Base-by-base conservation (phyloP, 805 yeast species). In the Yarrowia osloensis region DNA sequence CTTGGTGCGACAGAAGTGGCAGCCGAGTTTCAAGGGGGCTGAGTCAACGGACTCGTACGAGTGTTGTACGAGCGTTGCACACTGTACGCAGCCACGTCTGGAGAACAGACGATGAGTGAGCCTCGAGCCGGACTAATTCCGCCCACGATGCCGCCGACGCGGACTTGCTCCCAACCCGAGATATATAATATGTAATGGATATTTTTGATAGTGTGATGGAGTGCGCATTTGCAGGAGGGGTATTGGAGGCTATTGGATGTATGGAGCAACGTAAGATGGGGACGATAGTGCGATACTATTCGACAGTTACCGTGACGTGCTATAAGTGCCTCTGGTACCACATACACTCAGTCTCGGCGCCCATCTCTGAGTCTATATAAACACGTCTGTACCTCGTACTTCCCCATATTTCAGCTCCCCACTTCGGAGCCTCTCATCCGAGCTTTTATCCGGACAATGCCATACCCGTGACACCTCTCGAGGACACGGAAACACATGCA, bases 241-340 rank as follows among this genome's bases (percentile, higher is more conserved):
- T 55, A 55, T 55, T 26, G 62, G 46, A 55, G 62, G 62, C 46
- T 55, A 55, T 55, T 54, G 62, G 22, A 19, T 7, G 55, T 31
- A 29, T 21, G 35, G 28, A 26, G 29, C 39, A 35, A 35, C 17
- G n/a, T n/a, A n/a, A n/a, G n/a, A n/a, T n/a, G n/a, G n/a, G n/a
- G n/a, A n/a, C n/a, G n/a, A n/a, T n/a, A n/a, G n/a, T n/a, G n/a
- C n/a, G n/a, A n/a, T n/a, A n/a, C n/a, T n/a, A n/a, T n/a, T n/a
- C n/a, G n/a, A n/a, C n/a, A n/a, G n/a, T n/a, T n/a, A n/a, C n/a
- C n/a, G n/a, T 28, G 31, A 3, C 31, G 7, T 28, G 31, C 7
- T 3, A n/a, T n/a, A n/a, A n/a, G n/a, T n/a, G n/a, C n/a, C n/a
- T n/a, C n/a, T n/a, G n/a, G n/a, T n/a, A n/a, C n/a, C n/a, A n/a